Base-by-base conservation (phyloP, 1,139 yeast species). In the Blastobotrys petasosporus region DNA sequence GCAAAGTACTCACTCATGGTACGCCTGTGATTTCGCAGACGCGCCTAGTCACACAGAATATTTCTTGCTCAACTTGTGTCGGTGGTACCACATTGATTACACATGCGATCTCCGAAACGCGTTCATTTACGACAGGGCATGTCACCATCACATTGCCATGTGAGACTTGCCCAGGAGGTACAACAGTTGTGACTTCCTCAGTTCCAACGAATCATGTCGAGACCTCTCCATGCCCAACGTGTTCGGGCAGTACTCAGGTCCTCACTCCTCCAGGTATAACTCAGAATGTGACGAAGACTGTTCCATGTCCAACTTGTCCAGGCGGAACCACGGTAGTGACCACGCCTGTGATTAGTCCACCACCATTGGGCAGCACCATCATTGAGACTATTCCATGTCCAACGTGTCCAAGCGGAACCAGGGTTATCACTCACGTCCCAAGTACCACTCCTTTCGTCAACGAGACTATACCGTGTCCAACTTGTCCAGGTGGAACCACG, bases 101-200 rank as follows among this genome's bases (percentile, higher is more conserved):
- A n/a, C n/a, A n/a, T n/a, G n/a, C n/a, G n/a, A n/a, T n/a, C n/a
- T n/a, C n/a, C n/a, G n/a, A n/a, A n/a, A n/a, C n/a, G n/a, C n/a
- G n/a, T n/a, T n/a, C n/a, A n/a, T n/a, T 7, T 20, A 20, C 7
- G 25, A 20, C 25, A 7, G 6, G 7, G 6, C 25, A 20, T 16
- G 12, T 31, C 6, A 46, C 51, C 4, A 11, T 47, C 17, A 30
- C 45, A 10, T 33, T 33, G 1, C 41, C 44, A 7, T 46, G 49
- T 29, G 30, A 43, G 2, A 11, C 25, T 6, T 36, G 13, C 28
- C 17, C 39, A 15, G 43, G 51, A 32, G 37, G 17, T 1, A 17
- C 41, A 4, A 28, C 50, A n/a, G 30, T 34, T 9, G 36, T 28
- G n/a, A 34, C 20, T 10, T 16, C 35, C 12, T 42, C 45, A 16